Evolutionary conservation across 768 basidiomycete species (phyloP).

Genomic region (Suillus decipiens): DNA sequence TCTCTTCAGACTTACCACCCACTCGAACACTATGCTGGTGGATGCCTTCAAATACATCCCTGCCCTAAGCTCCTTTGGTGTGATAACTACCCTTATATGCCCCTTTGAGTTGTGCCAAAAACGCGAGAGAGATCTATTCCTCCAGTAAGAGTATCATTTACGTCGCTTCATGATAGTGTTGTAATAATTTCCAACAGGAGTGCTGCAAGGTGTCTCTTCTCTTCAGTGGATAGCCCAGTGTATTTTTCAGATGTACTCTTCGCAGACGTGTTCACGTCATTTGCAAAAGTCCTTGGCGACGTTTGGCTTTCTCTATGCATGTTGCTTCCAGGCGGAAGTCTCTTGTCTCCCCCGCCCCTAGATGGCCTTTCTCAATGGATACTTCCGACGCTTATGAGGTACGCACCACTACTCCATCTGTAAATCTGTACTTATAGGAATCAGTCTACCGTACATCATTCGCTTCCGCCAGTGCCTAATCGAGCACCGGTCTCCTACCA

Average conservation of each 20-base stretch:
- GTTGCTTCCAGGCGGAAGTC: slow-evolving; percentile 81
- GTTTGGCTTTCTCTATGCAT: slow-evolving; percentile 87
- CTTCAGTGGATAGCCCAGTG: slow-evolving; percentile 59
- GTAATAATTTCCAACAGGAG: slow-evolving; percentile 46
- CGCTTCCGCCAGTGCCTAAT: slow-evolving; percentile 94
- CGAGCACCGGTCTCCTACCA: slow-evolving; percentile 69
- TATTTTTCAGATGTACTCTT: slow-evolving; percentile 92
- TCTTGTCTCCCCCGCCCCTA: slow-evolving; percentile 62
- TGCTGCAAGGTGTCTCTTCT: slow-evolving; percentile 71
- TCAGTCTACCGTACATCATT: slow-evolving; percentile 81
- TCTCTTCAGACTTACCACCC: slow-evolving; percentile 61
- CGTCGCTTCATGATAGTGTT: not conserved
- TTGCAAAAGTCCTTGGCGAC: slow-evolving; percentile 95
- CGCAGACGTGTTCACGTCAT: slow-evolving; percentile 95
- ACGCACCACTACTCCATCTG: slow-evolving; percentile 19
- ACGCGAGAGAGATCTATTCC: slow-evolving; percentile 73
- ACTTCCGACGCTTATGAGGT: slow-evolving; percentile 88
- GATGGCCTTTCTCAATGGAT: slow-evolving; percentile 73
- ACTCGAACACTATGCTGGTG: slow-evolving; percentile 57
- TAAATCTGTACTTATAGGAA: slow-evolving; percentile 12
- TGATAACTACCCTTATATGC: slow-evolving; percentile 57
- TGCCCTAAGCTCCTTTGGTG: slow-evolving; percentile 59
- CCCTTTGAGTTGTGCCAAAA: slow-evolving; percentile 71
- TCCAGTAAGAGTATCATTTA: slow-evolving; percentile 57
- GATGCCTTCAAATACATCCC: slow-evolving; percentile 81